Conservation (phyloP, 768 basidiomycete genomes). For the Hygrocybe coccinea region DNA sequence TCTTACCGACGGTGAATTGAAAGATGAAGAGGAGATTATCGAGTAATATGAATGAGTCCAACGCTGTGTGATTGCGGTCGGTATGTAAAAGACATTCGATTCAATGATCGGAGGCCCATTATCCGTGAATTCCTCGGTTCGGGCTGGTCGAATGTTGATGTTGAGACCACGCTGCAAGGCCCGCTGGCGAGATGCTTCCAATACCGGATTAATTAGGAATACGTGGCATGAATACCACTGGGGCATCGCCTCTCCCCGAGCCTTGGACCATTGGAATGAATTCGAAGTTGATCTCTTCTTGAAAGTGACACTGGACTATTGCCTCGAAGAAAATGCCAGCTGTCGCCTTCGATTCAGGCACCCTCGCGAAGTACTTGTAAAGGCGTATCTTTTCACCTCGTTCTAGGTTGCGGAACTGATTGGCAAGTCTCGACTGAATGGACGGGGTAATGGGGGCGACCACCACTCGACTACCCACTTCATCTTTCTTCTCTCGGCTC, state of each 20-base stretch:
- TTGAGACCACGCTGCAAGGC: background rate
- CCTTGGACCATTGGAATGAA: slow-evolving; percentile 2
- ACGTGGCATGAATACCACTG: slow-evolving; percentile 11
- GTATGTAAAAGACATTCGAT: slow-evolving; percentile 11
- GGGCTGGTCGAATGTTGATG: slow-evolving; percentile 1
- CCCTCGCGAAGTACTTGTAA: slow-evolving; percentile 2
- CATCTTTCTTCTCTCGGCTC: slow-evolving; percentile 7
- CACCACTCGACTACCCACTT: slow-evolving; percentile 5
- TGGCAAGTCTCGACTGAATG: background rate
- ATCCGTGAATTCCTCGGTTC: slow-evolving; percentile 4
- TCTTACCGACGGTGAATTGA: slow-evolving; percentile 7
- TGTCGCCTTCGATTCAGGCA: slow-evolving; percentile 10
- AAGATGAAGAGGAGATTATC: slow-evolving; percentile 13
- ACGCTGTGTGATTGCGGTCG: slow-evolving; percentile 9
- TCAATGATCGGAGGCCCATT: background rate
- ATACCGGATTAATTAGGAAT: background rate
- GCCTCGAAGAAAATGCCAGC: slow-evolving; percentile 18
- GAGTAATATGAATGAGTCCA: slow-evolving; percentile 14
- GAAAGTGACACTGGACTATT: slow-evolving; percentile 9
- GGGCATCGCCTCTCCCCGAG: background rate
- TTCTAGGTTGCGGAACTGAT: slow-evolving; percentile 2
- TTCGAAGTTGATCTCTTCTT: slow-evolving; percentile 3
- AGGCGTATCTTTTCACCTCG: background rate
- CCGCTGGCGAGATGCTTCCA: slow-evolving; percentile 1
- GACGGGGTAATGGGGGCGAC: slow-evolving; percentile 9